Evolutionary conservation across 2,329 filamentous ascomycete genomes (phyloP).

Genomic region (Sclerotinia borealis): DNA sequence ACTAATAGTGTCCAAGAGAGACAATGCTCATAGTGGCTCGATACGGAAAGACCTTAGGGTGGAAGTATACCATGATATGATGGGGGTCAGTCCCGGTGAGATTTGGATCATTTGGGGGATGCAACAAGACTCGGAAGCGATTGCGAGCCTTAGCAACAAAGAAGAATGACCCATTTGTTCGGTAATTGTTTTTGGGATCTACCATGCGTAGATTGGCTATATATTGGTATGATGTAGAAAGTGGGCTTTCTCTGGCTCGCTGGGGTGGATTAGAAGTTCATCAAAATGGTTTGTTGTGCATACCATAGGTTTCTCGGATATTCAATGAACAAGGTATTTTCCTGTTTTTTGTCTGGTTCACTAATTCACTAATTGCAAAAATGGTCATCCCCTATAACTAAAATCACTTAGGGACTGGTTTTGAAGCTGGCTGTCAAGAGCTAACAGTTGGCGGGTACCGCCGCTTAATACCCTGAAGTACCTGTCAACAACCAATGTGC

Average conservation of each 20-base stretch:
- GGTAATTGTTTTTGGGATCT: conserved; percentile 12
- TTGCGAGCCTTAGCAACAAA: not conserved
- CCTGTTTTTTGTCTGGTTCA: not conserved
- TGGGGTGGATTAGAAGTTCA: not conserved
- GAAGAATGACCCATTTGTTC: conserved; percentile 8
- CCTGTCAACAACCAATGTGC: conserved; percentile 10
- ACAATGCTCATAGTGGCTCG: conserved; percentile 4
- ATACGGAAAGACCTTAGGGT: not conserved
- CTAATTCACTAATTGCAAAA: not conserved
- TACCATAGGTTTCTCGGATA: not conserved
- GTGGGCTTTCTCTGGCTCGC: conserved; percentile 1
- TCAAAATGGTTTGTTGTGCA: conserved; percentile 6
- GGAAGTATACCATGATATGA: not conserved
- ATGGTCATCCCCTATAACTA: not conserved
- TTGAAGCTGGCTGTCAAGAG: not conserved
- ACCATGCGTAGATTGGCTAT: conserved; percentile 5
- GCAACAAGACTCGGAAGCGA: not conserved
- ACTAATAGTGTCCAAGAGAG: conserved; percentile 4
- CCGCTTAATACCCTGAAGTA: conserved; percentile 3
- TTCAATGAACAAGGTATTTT: conserved; percentile 8
- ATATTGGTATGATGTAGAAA: conserved; percentile 5
- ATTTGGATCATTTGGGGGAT: conserved; percentile 1
- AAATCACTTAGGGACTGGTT: not conserved
- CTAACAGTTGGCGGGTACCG: conserved; percentile 6
- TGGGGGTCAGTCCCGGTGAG: conserved; percentile 4